These are phyloP conservation scores for Pezicula radicicola DNA, from an alignment of 2,329 filamentous ascomycete species.

Conservation along the genomic window DNA sequence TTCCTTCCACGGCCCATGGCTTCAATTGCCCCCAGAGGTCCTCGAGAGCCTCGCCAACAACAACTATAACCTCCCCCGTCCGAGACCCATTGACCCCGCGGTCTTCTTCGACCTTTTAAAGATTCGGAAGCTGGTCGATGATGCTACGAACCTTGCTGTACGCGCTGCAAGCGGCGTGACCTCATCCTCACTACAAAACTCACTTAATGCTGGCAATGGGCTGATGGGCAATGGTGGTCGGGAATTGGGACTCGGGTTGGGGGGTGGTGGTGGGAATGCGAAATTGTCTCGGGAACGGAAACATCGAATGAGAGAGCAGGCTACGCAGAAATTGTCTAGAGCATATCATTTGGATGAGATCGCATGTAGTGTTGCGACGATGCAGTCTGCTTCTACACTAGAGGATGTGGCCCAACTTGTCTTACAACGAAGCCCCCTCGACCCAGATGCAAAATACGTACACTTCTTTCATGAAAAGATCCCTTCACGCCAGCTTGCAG, in stretches of 20 bases:
- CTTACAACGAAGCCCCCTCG: constrained; percentile 63
- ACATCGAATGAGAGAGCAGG: constrained; percentile 77
- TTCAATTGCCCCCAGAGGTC: constrained; percentile 74
- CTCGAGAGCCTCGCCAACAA: constrained; percentile 76
- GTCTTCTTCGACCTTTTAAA: constrained; percentile 83
- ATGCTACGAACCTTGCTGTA: constrained; percentile 74
- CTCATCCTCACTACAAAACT: constrained; percentile 58
- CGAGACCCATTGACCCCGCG: constrained; percentile 74
- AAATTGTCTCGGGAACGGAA: constrained; percentile 75
- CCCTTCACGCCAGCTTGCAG: constrained; percentile 68
- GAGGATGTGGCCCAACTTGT: constrained; percentile 75
- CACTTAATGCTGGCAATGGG: constrained; percentile 46
- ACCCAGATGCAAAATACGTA: constrained; percentile 79
- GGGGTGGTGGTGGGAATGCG: constrained; percentile 52
- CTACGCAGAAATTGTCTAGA: constrained; percentile 71
- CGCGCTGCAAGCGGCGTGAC: constrained; percentile 73
- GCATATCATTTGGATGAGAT: constrained; percentile 83
- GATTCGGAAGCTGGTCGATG: constrained; percentile 75
- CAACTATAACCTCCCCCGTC: constrained; percentile 75
- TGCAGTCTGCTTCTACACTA: constrained; percentile 75
- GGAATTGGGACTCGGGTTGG: constrained; percentile 55
- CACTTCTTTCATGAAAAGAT: constrained; percentile 94
- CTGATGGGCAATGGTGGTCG: constrained; percentile 43
- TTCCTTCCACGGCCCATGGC: constrained; percentile 80
- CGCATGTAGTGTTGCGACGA: constrained; percentile 76